Conservation (phyloP, 148 eudicot species). For the Vaccinium corymbosum region DNA sequence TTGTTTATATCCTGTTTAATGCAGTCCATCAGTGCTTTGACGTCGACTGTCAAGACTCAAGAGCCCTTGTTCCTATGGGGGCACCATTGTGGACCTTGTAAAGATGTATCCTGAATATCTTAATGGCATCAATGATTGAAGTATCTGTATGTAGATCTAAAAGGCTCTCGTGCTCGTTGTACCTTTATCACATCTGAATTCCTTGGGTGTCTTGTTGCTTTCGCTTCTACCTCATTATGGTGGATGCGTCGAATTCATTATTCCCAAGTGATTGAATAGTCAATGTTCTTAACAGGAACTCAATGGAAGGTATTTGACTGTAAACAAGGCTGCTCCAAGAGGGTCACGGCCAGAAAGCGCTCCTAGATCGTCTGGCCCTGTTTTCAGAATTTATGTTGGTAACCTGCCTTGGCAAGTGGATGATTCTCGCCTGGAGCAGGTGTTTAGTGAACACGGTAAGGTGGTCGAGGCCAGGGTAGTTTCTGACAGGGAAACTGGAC, state of each 20-base stretch:
- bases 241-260: neutral
- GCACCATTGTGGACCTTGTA: neutral
- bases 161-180: neutral
- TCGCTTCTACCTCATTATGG: neutral
- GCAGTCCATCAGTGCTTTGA: too few species aligned
- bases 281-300: constrained; percentile 46
- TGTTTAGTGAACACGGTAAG: constrained; percentile 68
- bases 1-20: too few species aligned
- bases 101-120: neutral
- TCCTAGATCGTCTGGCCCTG: constrained; percentile 40
- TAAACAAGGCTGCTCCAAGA: constrained; percentile 87
- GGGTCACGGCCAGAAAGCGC: constrained; percentile 72
- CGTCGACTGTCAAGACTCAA: neutral
- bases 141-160: neutral
- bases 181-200: neutral
- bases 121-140: neutral
- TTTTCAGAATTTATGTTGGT: constrained; percentile 68
- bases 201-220: neutral
- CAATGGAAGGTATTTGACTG: constrained; percentile 57
- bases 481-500: constrained; percentile 64
- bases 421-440: constrained; percentile 53
- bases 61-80: neutral
- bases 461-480: constrained; percentile 60
- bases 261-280: neutral
- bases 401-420: constrained; percentile 85